A percentile compares a stretch with the other conserved stretches of the same genome.
phyloP scores from a whole-genome alignment of 2,329 filamentous ascomycete genomes.

The Colletotrichum spaethianum region DNA sequence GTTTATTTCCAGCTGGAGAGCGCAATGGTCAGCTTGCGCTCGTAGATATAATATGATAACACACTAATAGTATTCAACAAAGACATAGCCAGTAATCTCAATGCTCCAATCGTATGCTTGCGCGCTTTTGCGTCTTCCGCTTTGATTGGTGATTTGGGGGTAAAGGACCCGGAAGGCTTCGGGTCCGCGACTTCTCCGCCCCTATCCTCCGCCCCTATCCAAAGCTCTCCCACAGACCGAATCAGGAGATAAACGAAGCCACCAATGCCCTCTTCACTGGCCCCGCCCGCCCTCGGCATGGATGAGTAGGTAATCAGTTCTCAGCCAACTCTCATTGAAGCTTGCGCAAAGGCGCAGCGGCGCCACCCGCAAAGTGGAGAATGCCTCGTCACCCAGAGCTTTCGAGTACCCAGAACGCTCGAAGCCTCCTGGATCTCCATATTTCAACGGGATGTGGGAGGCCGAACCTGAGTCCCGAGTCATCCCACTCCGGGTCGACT shows the following conservation, averaged over 20 bases:
- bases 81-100: too few relatives aligned
- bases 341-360: constrained; percentile 28
- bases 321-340: constrained; percentile 31
- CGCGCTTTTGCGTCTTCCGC: neutral
- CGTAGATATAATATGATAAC: neutral
- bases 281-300: neutral
- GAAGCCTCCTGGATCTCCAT: constrained; percentile 4
- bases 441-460: constrained; percentile 26
- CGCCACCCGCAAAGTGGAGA: constrained; percentile 22
- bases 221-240: constrained; percentile 31
- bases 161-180: neutral
- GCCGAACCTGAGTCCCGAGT: neutral
- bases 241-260: neutral
- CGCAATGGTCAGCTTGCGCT: neutral
- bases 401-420: neutral
- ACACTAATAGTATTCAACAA: neutral
- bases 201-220: constrained; percentile 30
- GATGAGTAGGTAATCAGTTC: constrained; percentile 16
- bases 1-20: too few relatives aligned
- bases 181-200: constrained; percentile 1
- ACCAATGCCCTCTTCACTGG: neutral
- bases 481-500: constrained; percentile 18
- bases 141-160: neutral
- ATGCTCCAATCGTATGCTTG: neutral
- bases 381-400: constrained; percentile 28